These are phyloP conservation scores for Bipolaris victoriae DNA, from an alignment of 2,329 filamentous ascomycete species.

Conservation along the genomic window DNA sequence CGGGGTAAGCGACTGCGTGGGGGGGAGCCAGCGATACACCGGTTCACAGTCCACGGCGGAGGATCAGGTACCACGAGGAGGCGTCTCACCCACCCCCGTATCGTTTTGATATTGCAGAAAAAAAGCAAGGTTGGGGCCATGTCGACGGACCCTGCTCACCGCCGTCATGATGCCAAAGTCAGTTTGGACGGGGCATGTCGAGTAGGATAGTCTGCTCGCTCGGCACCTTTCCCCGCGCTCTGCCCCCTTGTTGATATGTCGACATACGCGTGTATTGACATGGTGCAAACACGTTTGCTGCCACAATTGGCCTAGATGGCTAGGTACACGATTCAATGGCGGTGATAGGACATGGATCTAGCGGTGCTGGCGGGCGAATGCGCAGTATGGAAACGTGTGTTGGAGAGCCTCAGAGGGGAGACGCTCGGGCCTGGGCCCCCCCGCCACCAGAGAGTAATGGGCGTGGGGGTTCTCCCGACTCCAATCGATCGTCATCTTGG, in stretches of 20 bases:
- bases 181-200: background rate
- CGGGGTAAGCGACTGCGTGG: slow-evolving; percentile 31
- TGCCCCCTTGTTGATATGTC: no score
- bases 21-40: slow-evolving; percentile 16
- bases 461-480: slow-evolving; percentile 29
- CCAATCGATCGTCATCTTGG: slow-evolving; percentile 16
- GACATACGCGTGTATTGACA: background rate
- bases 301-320: slow-evolving; percentile 1
- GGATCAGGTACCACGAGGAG: slow-evolving; percentile 42
- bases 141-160: slow-evolving; percentile 24
- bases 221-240: no score
- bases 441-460: slow-evolving; percentile 29
- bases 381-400: slow-evolving; percentile 6
- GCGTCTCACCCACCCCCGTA: slow-evolving; percentile 16
- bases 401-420: slow-evolving; percentile 23
- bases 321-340: slow-evolving; percentile 3
- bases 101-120: background rate
- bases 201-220: no score
- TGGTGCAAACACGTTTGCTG: background rate
- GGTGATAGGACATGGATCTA: background rate
- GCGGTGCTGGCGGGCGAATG: slow-evolving; percentile 1
- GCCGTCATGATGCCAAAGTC: slow-evolving; percentile 28
- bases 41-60: slow-evolving; percentile 30
- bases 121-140: slow-evolving; percentile 37
- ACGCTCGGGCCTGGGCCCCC: slow-evolving; percentile 23